These are phyloP conservation scores for Naumovozyma dairenensis DNA, from an alignment of 805 yeast genomes.

Conservation along the genomic window DNA sequence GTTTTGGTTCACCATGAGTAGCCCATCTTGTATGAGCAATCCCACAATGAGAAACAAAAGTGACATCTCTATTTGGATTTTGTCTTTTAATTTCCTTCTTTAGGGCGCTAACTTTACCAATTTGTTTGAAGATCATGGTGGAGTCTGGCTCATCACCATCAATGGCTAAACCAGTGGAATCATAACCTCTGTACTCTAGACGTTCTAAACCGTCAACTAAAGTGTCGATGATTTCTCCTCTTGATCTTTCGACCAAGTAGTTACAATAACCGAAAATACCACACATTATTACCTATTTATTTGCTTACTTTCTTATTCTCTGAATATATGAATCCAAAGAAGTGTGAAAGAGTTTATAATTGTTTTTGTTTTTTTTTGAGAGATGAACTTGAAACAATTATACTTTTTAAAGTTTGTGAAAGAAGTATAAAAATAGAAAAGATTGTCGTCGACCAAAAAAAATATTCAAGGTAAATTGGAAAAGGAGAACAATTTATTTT, in stretches of 20 bases:
- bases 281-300: conserved; percentile 35
- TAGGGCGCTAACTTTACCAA: conserved; percentile 83
- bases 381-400: too few species aligned
- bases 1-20: conserved; percentile 91
- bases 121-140: conserved; percentile 67
- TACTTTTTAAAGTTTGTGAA: too few species aligned
- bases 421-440: too few species aligned
- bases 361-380: too few species aligned
- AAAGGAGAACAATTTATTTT: too few species aligned
- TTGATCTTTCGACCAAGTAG: conserved; percentile 79
- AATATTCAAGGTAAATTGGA: too few species aligned
- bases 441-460: too few species aligned
- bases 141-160: conserved; percentile 77
- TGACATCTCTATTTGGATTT: conserved; percentile 48
- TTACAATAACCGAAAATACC: conserved; percentile 98
- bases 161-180: conserved; percentile 92
- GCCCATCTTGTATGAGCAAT: conserved; percentile 99
- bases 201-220: conserved; percentile 79
- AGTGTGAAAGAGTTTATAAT: too few species aligned
- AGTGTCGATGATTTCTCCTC: conserved; percentile 88
- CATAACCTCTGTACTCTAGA: conserved; percentile 96
- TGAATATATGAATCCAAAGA: too few species aligned
- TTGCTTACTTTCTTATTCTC: not conserved
- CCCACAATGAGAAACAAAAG: conserved; percentile 81
- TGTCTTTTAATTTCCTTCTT: conserved; percentile 48